Base-by-base conservation (phyloP, 306 rosid genomes). In the Medicago lupulina region DNA sequence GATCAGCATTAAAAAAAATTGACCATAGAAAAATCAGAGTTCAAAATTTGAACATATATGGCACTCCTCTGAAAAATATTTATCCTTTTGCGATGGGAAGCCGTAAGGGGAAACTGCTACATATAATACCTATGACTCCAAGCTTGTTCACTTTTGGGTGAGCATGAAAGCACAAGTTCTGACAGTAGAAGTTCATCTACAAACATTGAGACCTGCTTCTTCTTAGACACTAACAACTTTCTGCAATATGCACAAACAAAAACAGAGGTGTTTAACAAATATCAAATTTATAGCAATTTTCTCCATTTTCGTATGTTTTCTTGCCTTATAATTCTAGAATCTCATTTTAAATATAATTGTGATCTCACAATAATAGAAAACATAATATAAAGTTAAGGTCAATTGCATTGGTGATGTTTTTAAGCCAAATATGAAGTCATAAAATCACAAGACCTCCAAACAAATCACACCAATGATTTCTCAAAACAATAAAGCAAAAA, bases 131-230 rank as follows among this genome's bases (percentile, higher is more conserved):
- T 88, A 53, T 92, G 96, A 81, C 80, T 81, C 98, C 97, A 95
- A 34, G 97, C 95, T 76, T 90, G 92, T 73, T 95, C 97, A 18
- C 96, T 88, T 83, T 90, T 94, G 44, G 97, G 91, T 18, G 92
- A 88, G 83, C 49, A 81, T 16, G 97, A 92, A 70, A 94, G 97
- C 72, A 94, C 92, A 53, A 94, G 90, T 10, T 85, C 82, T 36
- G 97, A 90, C 72, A 90, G 77, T 57, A 46, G 73, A 80, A 95
- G 97, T 84, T 95, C 96, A 81, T 89, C 85, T 81, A 86, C 25
- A 50, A 77, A 85, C 60, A 70, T 11, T 2, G 89, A 64, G 38
- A 43, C 61, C 65, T 78, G 64, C 60, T 81, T 74, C 82, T 83
- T 88, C 79, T 87, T 86, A 15, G 84, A 86, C 49, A 89, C 75